Conservation (phyloP, 495 filamentous ascomycete genomes). For the Trichoderma erinaceum region DNA sequence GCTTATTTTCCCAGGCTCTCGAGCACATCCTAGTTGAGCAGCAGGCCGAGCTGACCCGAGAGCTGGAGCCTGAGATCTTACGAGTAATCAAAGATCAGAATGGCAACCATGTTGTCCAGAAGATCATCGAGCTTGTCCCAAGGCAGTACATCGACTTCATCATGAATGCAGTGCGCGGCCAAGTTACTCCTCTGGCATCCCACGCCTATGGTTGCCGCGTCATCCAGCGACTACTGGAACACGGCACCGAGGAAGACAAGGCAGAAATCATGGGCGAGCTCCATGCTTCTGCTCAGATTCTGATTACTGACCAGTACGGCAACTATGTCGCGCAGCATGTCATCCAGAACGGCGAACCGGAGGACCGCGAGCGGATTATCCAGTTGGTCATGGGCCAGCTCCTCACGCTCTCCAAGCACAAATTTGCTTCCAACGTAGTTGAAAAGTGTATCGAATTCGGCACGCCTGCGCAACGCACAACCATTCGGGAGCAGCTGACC, state of each 20-base stretch:
- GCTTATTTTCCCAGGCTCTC: conserved; percentile 55
- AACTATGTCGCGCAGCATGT: conserved; percentile 98
- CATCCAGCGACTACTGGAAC: conserved; percentile 86
- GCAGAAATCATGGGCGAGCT: conserved; percentile 70
- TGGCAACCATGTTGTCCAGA: conserved; percentile 96
- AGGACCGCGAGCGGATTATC: conserved; percentile 70
- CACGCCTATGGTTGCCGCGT: conserved; percentile 87
- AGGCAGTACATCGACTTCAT: conserved; percentile 80
- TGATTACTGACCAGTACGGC: conserved; percentile 87
- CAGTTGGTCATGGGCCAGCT: conserved; percentile 63
- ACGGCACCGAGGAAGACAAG: conserved; percentile 68
- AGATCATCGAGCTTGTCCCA: conserved; percentile 83
- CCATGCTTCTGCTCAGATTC: conserved; percentile 58
- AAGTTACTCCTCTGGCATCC: conserved; percentile 69
- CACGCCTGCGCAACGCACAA: conserved; percentile 57
- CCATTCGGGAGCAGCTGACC: conserved; percentile 64
- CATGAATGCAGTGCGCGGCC: conserved; percentile 73
- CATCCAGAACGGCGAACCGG: conserved; percentile 71
- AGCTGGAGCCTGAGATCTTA: conserved; percentile 72
- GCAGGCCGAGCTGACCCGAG: conserved; percentile 75
- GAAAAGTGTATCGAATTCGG: conserved; percentile 86
- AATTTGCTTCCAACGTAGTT: conserved; percentile 95
- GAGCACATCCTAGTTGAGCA: conserved; percentile 89
- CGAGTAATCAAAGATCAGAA: conserved; percentile 84
- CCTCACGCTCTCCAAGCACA: conserved; percentile 80